Conservation (phyloP, 2,329 filamentous ascomycete species). For the Thelonectria blattea region DNA sequence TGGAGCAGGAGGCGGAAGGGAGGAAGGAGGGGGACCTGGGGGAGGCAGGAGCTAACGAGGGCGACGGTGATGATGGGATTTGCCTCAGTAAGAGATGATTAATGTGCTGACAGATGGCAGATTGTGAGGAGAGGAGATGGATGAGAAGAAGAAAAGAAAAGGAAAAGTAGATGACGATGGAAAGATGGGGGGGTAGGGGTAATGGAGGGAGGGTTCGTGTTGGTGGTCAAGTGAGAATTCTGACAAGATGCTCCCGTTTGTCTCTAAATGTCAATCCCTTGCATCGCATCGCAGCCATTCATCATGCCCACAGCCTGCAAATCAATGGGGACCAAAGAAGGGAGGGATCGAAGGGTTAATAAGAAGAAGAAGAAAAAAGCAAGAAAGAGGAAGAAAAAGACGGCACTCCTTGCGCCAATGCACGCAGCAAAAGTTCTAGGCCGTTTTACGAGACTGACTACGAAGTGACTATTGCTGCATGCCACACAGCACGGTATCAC, state of each 20-base stretch:
- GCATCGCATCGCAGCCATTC: constrained; percentile 7
- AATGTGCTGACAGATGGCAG: not conserved
- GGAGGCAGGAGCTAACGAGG: not conserved
- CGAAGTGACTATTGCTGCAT: not conserved
- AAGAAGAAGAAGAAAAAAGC: constrained; percentile 3
- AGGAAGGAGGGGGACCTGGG: not conserved
- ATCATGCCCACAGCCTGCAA: not conserved
- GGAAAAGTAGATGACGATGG: constrained; percentile 2
- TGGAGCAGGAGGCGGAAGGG: not conserved
- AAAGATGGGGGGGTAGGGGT: not conserved
- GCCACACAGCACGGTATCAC: constrained; percentile 14
- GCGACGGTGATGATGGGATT: not conserved
- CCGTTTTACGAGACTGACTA: constrained; percentile 21
- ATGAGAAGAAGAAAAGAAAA: not conserved
- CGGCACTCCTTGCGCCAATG: constrained; percentile 7
- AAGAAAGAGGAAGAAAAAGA: constrained; percentile 2
- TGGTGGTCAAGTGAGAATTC: not conserved
- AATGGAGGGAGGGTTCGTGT: not conserved
- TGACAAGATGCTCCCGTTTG: too few species aligned
- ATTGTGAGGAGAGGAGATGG: not conserved
- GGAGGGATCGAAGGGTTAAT: constrained; percentile 1
- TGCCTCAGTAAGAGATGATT: not conserved
- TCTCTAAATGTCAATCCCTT: constrained; percentile 1
- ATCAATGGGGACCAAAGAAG: not conserved
- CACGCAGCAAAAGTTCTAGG: constrained; percentile 2